Evolutionary conservation across 2,329 filamentous ascomycete species (phyloP).

Genomic region (Blumeria graminis): DNA sequence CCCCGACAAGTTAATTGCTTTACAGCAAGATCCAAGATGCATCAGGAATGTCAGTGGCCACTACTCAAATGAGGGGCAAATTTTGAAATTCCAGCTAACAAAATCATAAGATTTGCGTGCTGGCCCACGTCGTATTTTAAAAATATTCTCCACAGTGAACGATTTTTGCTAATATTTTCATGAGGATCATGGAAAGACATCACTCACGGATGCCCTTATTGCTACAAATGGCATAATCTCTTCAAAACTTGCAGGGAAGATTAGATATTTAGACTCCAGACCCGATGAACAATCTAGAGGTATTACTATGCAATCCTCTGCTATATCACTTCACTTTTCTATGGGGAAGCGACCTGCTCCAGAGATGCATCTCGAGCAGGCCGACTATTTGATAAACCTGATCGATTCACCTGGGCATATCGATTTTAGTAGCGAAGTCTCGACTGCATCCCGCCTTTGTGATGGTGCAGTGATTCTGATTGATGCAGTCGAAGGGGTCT

Average conservation of each 20-base stretch:
- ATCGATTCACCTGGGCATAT: constrained; percentile 98
- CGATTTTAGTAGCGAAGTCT: constrained; percentile 96
- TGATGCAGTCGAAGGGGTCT: constrained; percentile 92
- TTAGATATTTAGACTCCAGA: constrained; percentile 86
- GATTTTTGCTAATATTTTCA: constrained; percentile 1
- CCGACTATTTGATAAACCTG: constrained; percentile 87
- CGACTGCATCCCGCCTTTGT: constrained; percentile 78
- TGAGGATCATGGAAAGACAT: constrained; percentile 91
- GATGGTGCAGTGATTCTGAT: constrained; percentile 88
- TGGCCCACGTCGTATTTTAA: constrained; percentile 59
- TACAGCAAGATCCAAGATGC: constrained; percentile 70
- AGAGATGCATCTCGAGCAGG: constrained; percentile 42
- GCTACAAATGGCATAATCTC: constrained; percentile 99
- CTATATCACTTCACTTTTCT: constrained; percentile 89
- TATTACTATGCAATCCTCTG: constrained; percentile 99
- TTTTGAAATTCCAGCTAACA: not conserved
- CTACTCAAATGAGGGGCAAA: no score
- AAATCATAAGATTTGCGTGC: constrained; percentile 53
- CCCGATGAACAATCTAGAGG: constrained; percentile 89
- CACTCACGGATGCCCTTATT: constrained; percentile 81
- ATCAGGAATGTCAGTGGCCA: constrained; percentile 58
- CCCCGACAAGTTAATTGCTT: constrained; percentile 67
- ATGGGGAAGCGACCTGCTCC: constrained; percentile 54
- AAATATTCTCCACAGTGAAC: not conserved
- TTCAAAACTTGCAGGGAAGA: constrained; percentile 88